Evolutionary conservation across 805 yeast species (phyloP).

Genomic region (Candida yuanshanica): DNA sequence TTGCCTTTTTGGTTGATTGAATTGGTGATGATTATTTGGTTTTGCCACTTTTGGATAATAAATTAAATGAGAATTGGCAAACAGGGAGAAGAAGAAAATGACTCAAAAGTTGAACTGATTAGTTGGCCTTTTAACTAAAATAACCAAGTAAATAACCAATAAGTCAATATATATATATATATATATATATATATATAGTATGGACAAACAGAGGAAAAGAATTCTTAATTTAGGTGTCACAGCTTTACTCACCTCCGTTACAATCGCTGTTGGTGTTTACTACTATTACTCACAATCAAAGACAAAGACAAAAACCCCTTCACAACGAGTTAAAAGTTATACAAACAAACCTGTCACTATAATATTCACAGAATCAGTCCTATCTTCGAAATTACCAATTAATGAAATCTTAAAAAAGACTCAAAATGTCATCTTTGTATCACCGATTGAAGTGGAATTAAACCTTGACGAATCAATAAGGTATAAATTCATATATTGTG

Average conservation of each 20-base stretch:
- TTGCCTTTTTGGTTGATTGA: neutral
- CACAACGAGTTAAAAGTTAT: conserved; percentile 5
- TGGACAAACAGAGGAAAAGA: conserved; percentile 4
- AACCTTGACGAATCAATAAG: conserved; percentile 28
- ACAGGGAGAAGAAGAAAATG: too few species aligned
- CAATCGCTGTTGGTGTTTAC: conserved; percentile 11
- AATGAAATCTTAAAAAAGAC: conserved; percentile 21
- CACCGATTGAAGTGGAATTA: conserved; percentile 26
- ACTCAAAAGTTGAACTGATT: too few species aligned
- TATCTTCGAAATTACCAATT: conserved; percentile 21
- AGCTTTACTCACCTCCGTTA: conserved; percentile 8
- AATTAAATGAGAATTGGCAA: too few species aligned
- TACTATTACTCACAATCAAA: conserved; percentile 2
- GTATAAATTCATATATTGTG: conserved; percentile 30
- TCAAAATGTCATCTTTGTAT: conserved; percentile 28
- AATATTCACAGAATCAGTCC: conserved; percentile 22
- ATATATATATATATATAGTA: neutral
- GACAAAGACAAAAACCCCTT: neutral
- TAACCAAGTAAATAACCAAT: neutral
- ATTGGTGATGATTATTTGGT: too few species aligned
- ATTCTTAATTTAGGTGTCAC: conserved; percentile 4
- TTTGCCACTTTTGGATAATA: too few species aligned
- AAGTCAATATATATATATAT: neutral
- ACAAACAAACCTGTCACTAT: conserved; percentile 21
- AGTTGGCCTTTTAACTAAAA: too few species aligned